Evolutionary conservation across 2,329 filamentous ascomycete species (phyloP).

Genomic region (Juglanconis sp.): DNA sequence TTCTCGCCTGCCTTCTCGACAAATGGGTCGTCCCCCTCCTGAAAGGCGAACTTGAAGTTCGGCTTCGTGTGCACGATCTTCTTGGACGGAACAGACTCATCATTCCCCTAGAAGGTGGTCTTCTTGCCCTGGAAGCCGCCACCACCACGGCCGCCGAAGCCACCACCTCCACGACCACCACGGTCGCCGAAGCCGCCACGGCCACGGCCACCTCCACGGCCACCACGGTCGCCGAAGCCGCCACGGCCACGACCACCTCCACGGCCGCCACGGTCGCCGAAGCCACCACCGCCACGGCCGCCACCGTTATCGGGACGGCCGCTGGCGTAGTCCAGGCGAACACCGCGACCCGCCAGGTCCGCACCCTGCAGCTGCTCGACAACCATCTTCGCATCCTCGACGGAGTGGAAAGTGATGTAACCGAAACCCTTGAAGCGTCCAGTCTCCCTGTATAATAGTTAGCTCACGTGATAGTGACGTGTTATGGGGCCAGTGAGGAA

Average conservation of each 20-base stretch:
- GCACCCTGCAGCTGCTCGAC: slow-evolving; percentile 59
- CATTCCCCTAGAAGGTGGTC: slow-evolving; percentile 59
- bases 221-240: slow-evolving; percentile 38
- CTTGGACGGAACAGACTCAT: background rate
- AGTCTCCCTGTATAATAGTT: slow-evolving; percentile 56
- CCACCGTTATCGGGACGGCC: slow-evolving; percentile 51
- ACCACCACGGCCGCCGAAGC: slow-evolving; percentile 24
- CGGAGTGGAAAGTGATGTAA: slow-evolving; percentile 77
- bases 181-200: slow-evolving; percentile 42
- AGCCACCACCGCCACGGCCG: slow-evolving; percentile 45
- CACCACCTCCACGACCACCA: slow-evolving; percentile 32
- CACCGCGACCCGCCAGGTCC: slow-evolving; percentile 67
- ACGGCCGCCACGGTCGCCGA: slow-evolving; percentile 47
- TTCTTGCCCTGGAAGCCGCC: slow-evolving; percentile 74
- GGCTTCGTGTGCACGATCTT: background rate
- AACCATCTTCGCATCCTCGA: slow-evolving; percentile 79
- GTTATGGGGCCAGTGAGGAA: slow-evolving; percentile 19
- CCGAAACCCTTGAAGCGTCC: slow-evolving; percentile 89
- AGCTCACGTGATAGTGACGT: slow-evolving; percentile 20
- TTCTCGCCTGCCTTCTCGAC: slow-evolving; percentile 5
- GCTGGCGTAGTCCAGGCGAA: slow-evolving; percentile 81
- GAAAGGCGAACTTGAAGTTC: too few species aligned
- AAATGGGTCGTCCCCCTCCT: background rate
- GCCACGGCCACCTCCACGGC: slow-evolving; percentile 46
- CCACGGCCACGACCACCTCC: slow-evolving; percentile 46